Evolutionary conservation across 176 grass and related monocot genomes (phyloP).

Genomic region (Paspalum notatum): DNA sequence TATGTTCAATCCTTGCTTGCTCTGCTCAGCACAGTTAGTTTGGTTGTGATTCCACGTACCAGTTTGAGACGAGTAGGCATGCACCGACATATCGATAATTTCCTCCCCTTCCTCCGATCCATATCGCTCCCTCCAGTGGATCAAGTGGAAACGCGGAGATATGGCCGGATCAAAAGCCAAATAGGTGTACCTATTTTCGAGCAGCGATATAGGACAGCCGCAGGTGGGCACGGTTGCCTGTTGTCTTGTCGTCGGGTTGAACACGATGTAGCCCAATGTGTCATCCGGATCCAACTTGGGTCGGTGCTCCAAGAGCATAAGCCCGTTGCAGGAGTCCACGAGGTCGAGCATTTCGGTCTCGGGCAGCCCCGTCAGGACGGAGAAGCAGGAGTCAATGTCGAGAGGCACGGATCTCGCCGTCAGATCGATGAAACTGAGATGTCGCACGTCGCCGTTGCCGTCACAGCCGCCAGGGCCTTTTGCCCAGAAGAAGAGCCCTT

Average conservation of each 20-base stretch:
- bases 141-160: background rate
- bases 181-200: background rate
- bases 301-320: background rate
- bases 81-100: background rate
- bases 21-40: background rate
- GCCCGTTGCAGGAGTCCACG: background rate
- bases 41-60: background rate
- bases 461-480: background rate
- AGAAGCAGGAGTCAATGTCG: background rate
- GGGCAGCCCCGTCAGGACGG: background rate
- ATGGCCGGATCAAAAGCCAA: background rate
- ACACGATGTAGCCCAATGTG: background rate
- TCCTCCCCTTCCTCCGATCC: accelerated
- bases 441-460: background rate
- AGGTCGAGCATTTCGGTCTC: background rate
- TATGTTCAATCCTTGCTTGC: background rate
- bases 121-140: background rate
- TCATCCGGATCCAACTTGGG: no score
- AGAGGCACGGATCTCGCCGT: background rate
- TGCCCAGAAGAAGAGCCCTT: background rate
- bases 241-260: background rate
- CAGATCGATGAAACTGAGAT: background rate
- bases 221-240: background rate
- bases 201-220: background rate
- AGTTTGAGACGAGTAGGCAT: conserved; percentile 7